Evolutionary conservation across 2,329 filamentous ascomycete species (phyloP), one percentile per base, ranked within the genome.

Genomic region (Balansia obtecta): DNA sequence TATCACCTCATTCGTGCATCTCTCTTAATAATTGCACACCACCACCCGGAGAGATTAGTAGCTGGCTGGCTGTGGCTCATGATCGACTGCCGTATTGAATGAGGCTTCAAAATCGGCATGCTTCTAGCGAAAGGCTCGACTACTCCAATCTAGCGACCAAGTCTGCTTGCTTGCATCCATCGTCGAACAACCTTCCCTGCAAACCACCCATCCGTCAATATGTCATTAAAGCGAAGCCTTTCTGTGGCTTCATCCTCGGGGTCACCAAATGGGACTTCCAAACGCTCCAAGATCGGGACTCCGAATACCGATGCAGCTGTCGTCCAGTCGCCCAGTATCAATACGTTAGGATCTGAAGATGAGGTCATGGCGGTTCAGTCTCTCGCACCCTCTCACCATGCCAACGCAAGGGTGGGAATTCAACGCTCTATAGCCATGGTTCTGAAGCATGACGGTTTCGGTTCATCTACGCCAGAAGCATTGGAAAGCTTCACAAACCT

Each of bases 401-500:
- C 59, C 32, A 60, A 65, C 52, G 65, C 64, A 7, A 59, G 66
- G 50, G 51, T 53, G 16, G 61, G 73, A 1, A 65, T 84, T 27
- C 71, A 73, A 44, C 73, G 79, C 47, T 75, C 77, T 11, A 75
- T 83, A 50, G 74, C 72, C 0, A 61, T 82, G 50, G 72, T 72
- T 3, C 62, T 83, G 30, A 65, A 75, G 41, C 74, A 81, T 53
- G 74, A 82, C 38, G 80, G 80, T 30, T 84, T 83, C 56, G 68
- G 74, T 32, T 67, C 69, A 27, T 73, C 79, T 13, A 73, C 68
- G 1, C 69, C 71, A 8, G 75, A 80, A 49, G 79, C 80, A 1
- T 62, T 84, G 56, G 79, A 83, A 60, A 74, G 74, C 55, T 77
- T 83, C 42, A 72, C 76, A 4, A 63, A 66, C 18, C 67, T 74